Evolutionary conservation across 768 basidiomycete species (phyloP), one percentile per base, ranked within the genome.

Genomic region (Lactarius psammicola): DNA sequence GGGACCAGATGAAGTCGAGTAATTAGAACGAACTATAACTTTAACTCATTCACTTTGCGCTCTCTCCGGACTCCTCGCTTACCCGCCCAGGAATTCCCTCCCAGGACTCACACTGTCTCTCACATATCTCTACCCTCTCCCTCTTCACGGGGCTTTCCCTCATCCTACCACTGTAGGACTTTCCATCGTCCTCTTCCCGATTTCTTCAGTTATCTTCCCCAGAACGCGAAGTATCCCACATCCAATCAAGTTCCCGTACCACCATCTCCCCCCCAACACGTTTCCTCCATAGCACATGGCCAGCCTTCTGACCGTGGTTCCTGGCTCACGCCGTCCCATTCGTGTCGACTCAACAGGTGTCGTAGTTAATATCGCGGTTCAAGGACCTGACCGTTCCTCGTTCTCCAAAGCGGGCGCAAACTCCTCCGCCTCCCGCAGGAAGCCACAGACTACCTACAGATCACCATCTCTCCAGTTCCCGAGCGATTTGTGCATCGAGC

Each of bases 281-380:
- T 28, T 62, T 26, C 51, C 46, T 31, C 9, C 53, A 33, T 51
- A 55, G n/a, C 59, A 31, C 30, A 69, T 69, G 68, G 60, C 67
- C 17, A 60, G 51, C 59, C 59, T 58, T 51, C 59, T 65, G 30
- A 59, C 65, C 15, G 62, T 67, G 20, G 64, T 70, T 40, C 68
- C 68, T 31, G 69, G 69, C 59, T 70, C 69, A 33, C 68, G 69
- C 31, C 69, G 68, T 34, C 69, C 69, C 26, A 66, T 70, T 60
- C 68, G 60, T 34, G 59, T 70, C 58, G 63, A 60, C 61, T 62
- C 63, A 34, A 69, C 62, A 17, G 62, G 68, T 36, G 56, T 69
- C 42, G 53, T 69, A 4, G 69, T 69, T 36, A 53, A 65, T 44
- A 68, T 65, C 60, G 59, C 68, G 18, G 38, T 64, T 57, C 55